These are phyloP conservation scores for Graphilbum ipis-grandicollis DNA, from an alignment of 2,329 filamentous ascomycete genomes.

Conservation along the genomic window DNA sequence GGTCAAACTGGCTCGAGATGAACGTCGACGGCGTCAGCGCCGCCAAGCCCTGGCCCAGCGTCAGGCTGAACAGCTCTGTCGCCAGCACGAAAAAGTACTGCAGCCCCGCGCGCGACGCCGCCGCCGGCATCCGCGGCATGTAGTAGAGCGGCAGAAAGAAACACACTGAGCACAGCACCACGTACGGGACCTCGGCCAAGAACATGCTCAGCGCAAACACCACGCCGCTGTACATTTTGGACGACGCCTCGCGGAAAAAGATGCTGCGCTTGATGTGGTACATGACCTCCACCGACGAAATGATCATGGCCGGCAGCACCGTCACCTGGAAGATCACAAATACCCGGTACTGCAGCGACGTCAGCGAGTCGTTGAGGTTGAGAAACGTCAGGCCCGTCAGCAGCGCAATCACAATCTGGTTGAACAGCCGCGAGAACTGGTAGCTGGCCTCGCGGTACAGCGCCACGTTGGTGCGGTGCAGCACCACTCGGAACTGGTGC, in stretches of 20 bases:
- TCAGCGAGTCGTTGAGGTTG: slow-evolving; percentile 45
- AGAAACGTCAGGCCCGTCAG: slow-evolving; percentile 47
- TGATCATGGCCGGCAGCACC: slow-evolving; percentile 54
- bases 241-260: slow-evolving; percentile 51
- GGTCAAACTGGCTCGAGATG: slow-evolving; percentile 39
- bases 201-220: slow-evolving; percentile 50
- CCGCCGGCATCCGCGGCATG: slow-evolving; percentile 28
- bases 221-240: slow-evolving; percentile 52
- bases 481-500: slow-evolving; percentile 42
- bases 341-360: slow-evolving; percentile 67
- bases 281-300: slow-evolving; percentile 57
- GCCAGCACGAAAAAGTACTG: slow-evolving; percentile 36
- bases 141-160: slow-evolving; percentile 32
- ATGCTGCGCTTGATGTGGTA: slow-evolving; percentile 46
- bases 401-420: slow-evolving; percentile 35
- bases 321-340: slow-evolving; percentile 87
- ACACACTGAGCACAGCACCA: slow-evolving; percentile 30
- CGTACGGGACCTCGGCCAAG: slow-evolving; percentile 47
- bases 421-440: slow-evolving; percentile 47
- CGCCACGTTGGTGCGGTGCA: slow-evolving; percentile 47
- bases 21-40: slow-evolving; percentile 43
- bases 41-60: slow-evolving; percentile 43
- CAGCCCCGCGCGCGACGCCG: slow-evolving; percentile 34
- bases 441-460: slow-evolving; percentile 59
- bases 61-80: slow-evolving; percentile 42